These are phyloP conservation scores for Jaltomata sinuosa DNA, from an alignment of 257 asterid species.

Conservation along the genomic window DNA sequence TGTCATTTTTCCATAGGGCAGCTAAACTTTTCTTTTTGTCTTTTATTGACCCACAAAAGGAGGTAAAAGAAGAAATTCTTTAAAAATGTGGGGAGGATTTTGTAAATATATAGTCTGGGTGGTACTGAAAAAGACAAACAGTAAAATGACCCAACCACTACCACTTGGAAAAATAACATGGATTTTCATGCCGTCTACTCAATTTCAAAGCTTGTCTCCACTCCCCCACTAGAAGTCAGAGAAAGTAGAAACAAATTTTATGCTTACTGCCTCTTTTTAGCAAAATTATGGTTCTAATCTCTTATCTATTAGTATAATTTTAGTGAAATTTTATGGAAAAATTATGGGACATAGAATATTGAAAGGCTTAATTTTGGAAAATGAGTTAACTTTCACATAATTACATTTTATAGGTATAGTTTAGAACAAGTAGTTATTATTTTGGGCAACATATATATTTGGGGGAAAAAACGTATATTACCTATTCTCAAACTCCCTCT, in stretches of 20 bases:
- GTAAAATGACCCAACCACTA: constrained; percentile 10
- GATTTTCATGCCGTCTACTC: neutral
- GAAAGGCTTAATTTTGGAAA: too few relatives aligned
- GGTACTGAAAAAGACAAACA: neutral
- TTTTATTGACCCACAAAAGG: neutral
- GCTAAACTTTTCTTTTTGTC: constrained; percentile 8
- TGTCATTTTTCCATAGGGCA: neutral
- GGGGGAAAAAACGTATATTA: too few relatives aligned
- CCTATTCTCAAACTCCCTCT: too few relatives aligned
- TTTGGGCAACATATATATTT: too few relatives aligned
- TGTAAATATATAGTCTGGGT: neutral
- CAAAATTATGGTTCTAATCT: neutral
- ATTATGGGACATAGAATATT: too few relatives aligned
- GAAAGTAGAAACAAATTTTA: neutral
- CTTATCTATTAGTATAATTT: neutral
- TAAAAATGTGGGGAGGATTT: neutral
- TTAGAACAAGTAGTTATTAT: too few relatives aligned
- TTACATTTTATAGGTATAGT: too few relatives aligned
- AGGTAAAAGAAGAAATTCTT: neutral
- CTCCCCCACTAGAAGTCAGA: neutral
- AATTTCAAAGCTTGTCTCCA: neutral
- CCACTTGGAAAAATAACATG: neutral
- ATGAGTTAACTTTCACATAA: too few relatives aligned
- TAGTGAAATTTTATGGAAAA: neutral
- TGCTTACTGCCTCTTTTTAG: neutral